Conservation (phyloP, 164 flowering plant genomes). For the Warburgia ugandensis region DNA sequence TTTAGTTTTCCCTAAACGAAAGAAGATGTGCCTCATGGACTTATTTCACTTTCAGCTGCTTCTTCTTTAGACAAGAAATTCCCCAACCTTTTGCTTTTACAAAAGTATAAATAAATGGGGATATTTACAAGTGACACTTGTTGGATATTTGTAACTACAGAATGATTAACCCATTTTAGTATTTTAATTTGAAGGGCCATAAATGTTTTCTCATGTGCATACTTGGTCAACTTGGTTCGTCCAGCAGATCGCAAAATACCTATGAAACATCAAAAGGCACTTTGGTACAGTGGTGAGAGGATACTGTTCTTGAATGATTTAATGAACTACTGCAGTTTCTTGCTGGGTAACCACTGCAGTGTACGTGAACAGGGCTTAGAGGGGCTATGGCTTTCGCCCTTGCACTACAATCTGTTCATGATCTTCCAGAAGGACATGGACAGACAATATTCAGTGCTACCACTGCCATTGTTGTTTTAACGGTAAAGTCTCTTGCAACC, state of each 20-base stretch:
- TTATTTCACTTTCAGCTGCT: no score
- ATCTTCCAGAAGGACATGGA: constrained; percentile 98
- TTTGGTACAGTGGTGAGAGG: constrained; percentile 96
- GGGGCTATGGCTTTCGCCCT: constrained; percentile 99
- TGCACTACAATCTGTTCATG: constrained; percentile 96
- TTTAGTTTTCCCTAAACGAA: no score
- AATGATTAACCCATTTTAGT: background rate
- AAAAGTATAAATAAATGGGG: no score
- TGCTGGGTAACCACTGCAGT: background rate
- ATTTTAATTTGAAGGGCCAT: constrained; percentile 56
- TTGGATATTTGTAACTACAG: no score
- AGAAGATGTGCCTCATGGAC: no score
- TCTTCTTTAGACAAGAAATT: no score
- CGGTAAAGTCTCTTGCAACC: constrained; percentile 37
- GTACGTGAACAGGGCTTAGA: constrained; percentile 70
- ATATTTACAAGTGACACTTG: no score
- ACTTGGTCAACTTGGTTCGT: constrained; percentile 81
- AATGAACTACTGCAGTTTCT: background rate
- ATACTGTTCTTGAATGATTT: constrained; percentile 5
- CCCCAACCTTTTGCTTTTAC: constrained; percentile 1
- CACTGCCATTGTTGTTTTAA: constrained; percentile 91
- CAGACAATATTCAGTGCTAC: constrained; percentile 97
- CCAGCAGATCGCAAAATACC: constrained; percentile 80
- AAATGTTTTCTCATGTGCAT: constrained; percentile 92
- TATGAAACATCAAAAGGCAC: constrained; percentile 87